Base-by-base conservation (phyloP, 164 flowering plant genomes). In the Vitis labrusca region DNA sequence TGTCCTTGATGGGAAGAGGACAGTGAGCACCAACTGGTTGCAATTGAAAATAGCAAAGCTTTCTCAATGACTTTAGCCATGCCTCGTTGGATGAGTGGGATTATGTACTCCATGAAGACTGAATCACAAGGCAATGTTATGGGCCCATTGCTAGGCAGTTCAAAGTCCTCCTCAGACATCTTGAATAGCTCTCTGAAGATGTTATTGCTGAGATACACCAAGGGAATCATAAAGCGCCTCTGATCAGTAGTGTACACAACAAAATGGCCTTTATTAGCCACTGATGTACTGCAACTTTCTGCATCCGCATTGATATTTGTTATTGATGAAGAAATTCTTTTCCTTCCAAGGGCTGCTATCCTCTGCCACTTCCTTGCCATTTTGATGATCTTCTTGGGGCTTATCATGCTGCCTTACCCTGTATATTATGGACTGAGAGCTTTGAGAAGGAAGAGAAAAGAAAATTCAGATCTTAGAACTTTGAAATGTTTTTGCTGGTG, bases 71-170 rank as follows among this genome's bases (percentile, higher is more conserved):
- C 55, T 13, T 52, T 52, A 44, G 60, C 59, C 7, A 58, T 11
- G 4, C 52, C 9, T 13, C 13, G 0, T 59, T 59, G 53, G 29
- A 73, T 37, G 53, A 66, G 8, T 13, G 70, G n/a, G 11, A 74
- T 15, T 6, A 59, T 50, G 44, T 71, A 72, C 7, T 72, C 44
- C 72, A 72, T 50, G 44, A 64, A 37, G 2, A 6, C 51, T 10
- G 63, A 64, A 65, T 76, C 70, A 23, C 75, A 76, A 5, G 76
- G 79, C 66, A 76, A 50, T 16, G 58, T 76, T 57, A 72, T 56
- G 48, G 79, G 79, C 9, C 65, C 70, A 12, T 64, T 15, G 15
- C 76, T 27, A 11, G 76, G 67, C 10, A 76, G 16, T 15, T 76
- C 76, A 68, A 72, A 76, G 23, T 19, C 23, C 23, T 19, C 23